Evolutionary conservation across 495 filamentous ascomycete genomes (phyloP).

Genomic region (Xylaria bambusicola): DNA sequence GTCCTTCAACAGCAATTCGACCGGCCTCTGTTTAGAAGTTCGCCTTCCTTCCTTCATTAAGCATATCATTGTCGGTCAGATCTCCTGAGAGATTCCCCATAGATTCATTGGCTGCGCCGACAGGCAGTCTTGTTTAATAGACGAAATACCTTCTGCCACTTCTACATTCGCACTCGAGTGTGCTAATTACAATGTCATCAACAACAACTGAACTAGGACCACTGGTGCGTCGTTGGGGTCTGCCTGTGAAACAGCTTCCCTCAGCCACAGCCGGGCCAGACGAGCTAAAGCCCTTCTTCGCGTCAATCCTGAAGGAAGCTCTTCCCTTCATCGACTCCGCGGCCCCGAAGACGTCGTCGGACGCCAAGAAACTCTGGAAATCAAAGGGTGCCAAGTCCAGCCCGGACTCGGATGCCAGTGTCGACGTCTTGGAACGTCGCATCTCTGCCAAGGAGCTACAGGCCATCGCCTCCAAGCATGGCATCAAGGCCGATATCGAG

Average conservation of each 20-base stretch:
- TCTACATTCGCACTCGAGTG: too few relatives aligned
- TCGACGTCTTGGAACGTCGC: conserved; percentile 47
- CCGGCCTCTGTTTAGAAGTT: too few relatives aligned
- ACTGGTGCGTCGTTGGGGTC: conserved; percentile 46
- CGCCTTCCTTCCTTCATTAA: too few relatives aligned
- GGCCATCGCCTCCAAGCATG: conserved; percentile 15
- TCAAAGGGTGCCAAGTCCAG: conserved; percentile 46
- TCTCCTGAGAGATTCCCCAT: too few relatives aligned
- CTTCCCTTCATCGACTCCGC: conserved; percentile 55
- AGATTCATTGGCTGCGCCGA: too few relatives aligned
- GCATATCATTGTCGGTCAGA: too few relatives aligned
- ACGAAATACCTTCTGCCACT: too few relatives aligned
- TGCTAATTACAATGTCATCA: not conserved
- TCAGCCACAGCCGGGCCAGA: conserved; percentile 24
- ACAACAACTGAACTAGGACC: conserved; percentile 25
- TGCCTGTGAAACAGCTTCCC: conserved; percentile 43
- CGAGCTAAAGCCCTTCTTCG: conserved; percentile 42
- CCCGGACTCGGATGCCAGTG: conserved; percentile 45
- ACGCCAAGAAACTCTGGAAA: conserved; percentile 41
- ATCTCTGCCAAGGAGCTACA: conserved; percentile 43
- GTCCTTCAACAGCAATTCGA: too few relatives aligned
- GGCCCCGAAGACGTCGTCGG: conserved; percentile 36
- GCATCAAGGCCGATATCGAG: conserved; percentile 19
- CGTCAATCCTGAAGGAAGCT: conserved; percentile 55
- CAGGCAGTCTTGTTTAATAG: too few relatives aligned